Evolutionary conservation across 2,329 filamentous ascomycete species (phyloP).

Genomic region (Colletotrichum karsti): DNA sequence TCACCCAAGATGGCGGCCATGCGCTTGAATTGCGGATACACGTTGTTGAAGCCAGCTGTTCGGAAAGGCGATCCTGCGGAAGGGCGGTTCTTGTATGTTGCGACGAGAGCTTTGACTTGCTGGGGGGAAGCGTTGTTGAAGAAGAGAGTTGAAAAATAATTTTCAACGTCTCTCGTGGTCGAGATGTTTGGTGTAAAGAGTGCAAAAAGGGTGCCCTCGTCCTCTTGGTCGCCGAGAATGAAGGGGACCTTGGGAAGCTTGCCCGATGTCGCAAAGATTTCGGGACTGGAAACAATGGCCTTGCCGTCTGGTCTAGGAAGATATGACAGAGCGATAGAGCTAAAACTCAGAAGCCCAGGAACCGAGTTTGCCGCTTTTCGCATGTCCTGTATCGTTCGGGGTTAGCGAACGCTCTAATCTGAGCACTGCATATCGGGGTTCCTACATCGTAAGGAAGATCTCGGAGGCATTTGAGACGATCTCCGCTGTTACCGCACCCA

Average conservation of each 20-base stretch:
- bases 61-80: slow-evolving; percentile 67
- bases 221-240: slow-evolving; percentile 71
- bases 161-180: slow-evolving; percentile 55
- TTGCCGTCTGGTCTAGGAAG: slow-evolving; percentile 68
- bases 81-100: slow-evolving; percentile 58
- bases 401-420: slow-evolving; percentile 60
- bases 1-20: slow-evolving; percentile 71
- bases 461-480: slow-evolving; percentile 65
- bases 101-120: slow-evolving; percentile 57
- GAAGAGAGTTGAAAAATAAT: slow-evolving; percentile 64
- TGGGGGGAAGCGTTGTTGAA: slow-evolving; percentile 34
- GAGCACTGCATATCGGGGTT: slow-evolving; percentile 62
- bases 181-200: slow-evolving; percentile 68
- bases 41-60: slow-evolving; percentile 64
- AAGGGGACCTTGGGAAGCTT: slow-evolving; percentile 67
- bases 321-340: slow-evolving; percentile 66
- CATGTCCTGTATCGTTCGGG: slow-evolving; percentile 56
- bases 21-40: slow-evolving; percentile 72
- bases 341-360: slow-evolving; percentile 63
- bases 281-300: slow-evolving; percentile 60
- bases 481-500: slow-evolving; percentile 57
- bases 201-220: slow-evolving; percentile 72
- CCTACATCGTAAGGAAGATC: slow-evolving; percentile 61
- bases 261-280: slow-evolving; percentile 53
- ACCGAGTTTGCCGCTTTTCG: slow-evolving; percentile 64